These are phyloP conservation scores for Allantophomopsis lycopodina DNA, from an alignment of 2,329 filamentous ascomycete genomes.

Conservation along the genomic window DNA sequence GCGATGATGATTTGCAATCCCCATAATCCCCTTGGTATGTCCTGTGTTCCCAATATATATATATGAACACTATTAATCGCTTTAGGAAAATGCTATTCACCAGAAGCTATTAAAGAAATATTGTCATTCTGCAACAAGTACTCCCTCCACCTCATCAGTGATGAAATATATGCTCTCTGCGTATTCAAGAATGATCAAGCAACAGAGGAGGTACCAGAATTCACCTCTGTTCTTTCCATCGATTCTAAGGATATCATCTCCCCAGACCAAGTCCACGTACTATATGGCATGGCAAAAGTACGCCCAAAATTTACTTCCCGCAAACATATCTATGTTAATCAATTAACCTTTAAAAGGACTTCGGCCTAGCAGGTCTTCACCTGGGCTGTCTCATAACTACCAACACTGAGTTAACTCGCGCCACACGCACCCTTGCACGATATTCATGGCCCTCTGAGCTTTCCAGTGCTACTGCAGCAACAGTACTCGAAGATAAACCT, in stretches of 20 bases:
- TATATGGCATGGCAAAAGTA: neutral
- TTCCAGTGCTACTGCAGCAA: slow-evolving; percentile 10
- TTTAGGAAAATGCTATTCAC: slow-evolving; percentile 6
- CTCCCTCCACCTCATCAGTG: slow-evolving; percentile 29
- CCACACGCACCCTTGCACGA: neutral
- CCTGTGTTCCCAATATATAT: slow-evolving; percentile 28
- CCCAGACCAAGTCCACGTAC: neutral
- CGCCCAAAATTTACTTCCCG: neutral
- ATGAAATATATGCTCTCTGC: slow-evolving; percentile 34
- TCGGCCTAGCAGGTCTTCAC: slow-evolving; percentile 28
- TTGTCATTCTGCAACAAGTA: slow-evolving; percentile 27
- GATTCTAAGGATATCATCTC: slow-evolving; percentile 14
- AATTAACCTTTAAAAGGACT: slow-evolving; percentile 18
- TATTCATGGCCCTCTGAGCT: neutral
- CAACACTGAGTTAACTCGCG: slow-evolving; percentile 19
- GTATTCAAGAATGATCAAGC: slow-evolving; percentile 14
- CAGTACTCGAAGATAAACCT: slow-evolving; percentile 20
- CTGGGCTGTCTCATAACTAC: slow-evolving; percentile 21
- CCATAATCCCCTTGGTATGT: slow-evolving; percentile 18
- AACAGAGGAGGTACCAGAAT: slow-evolving; percentile 9
- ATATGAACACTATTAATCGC: slow-evolving; percentile 15
- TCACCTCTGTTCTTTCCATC: slow-evolving; percentile 35
- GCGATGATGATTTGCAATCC: slow-evolving; percentile 25
- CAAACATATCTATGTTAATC: neutral
- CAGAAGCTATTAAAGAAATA: slow-evolving; percentile 11